Conservation (phyloP, 345 rosid species). For the Eucalyptus pauciflora region DNA sequence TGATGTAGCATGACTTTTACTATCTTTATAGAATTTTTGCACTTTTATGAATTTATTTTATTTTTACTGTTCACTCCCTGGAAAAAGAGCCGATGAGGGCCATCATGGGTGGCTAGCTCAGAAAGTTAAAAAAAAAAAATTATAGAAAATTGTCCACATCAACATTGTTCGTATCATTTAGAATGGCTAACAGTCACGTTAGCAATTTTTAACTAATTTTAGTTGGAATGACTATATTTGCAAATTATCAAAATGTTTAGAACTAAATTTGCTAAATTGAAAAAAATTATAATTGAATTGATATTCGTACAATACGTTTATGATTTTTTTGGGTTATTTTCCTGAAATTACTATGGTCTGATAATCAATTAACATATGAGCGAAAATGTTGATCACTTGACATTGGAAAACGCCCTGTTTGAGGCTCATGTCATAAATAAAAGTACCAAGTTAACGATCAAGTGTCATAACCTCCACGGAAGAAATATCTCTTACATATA, state of each 20-base stretch:
- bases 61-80: not conserved
- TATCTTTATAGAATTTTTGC: not conserved
- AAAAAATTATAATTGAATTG: not conserved
- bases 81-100: not conserved
- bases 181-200: rapidly evolving
- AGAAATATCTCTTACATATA: not conserved
- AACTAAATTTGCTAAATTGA: no score
- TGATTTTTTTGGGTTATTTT: rapidly evolving
- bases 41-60: not conserved
- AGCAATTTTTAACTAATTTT: not conserved
- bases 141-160: not conserved
- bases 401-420: not conserved
- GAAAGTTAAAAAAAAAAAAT: rapidly evolving
- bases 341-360: not conserved
- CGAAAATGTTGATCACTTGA: not conserved
- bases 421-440: not conserved
- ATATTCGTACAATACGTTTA: not conserved
- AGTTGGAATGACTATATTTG: not conserved
- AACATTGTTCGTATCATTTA: not conserved
- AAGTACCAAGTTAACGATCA: not conserved
- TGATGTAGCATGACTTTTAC: not conserved
- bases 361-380: not conserved
- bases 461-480: not conserved
- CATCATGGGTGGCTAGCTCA: not conserved
- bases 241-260: not conserved